Evolutionary conservation across 768 basidiomycete species (phyloP), one percentile per base, ranked within the genome.

Genomic region (Russula dissimulans): DNA sequence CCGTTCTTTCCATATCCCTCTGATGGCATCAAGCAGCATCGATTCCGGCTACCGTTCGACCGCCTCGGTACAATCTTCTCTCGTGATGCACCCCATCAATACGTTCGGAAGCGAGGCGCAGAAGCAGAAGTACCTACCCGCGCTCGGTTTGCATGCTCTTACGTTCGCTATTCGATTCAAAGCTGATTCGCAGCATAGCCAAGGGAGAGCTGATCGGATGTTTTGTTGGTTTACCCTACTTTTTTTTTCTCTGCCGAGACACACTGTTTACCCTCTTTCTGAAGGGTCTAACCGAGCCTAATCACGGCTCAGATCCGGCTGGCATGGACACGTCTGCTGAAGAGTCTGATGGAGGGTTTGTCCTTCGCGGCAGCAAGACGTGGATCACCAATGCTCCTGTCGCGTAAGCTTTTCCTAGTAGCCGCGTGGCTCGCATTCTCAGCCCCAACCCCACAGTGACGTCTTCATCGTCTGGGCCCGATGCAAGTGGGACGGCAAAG

Each of bases 11-110:
- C 3, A 14, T 49, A 7, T 26, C 18, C 6, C 17, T 14, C 59
- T 64, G 32, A 52, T 64, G 36, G 54, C 15, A 38, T 54, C 41
- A 18, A 54, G 0, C 66, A 93, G 95, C 63, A 85, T 98, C 42
- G 95, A 99, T 70, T 97, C 95, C 3, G 95, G 95, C 0, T 98
- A 97, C 69, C 89, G 95, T 29, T 95, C 91, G 5, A 95, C 86
- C 4, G 85, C 93, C 63, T 97, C 94, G 17, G 95, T 98, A 3
- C 95, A 98, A 71, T 92, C 90, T 0, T 95, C 92, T 18, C 82
- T 99, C 31, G 92, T 95, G 12, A 99, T 99, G 95, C 91, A 95
- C 69, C 94, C 87, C 9, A 90, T 92, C 66, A 74, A 89, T 69
- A 85, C 89, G 67, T 97, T 94, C 70, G 95, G 95, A 2, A 82